A percentile compares a stretch with the other conserved stretches of the same genome.
Conservation (phyloP, 192 early-diverging fungal genomes). For the Dissophora globulifera region DNA sequence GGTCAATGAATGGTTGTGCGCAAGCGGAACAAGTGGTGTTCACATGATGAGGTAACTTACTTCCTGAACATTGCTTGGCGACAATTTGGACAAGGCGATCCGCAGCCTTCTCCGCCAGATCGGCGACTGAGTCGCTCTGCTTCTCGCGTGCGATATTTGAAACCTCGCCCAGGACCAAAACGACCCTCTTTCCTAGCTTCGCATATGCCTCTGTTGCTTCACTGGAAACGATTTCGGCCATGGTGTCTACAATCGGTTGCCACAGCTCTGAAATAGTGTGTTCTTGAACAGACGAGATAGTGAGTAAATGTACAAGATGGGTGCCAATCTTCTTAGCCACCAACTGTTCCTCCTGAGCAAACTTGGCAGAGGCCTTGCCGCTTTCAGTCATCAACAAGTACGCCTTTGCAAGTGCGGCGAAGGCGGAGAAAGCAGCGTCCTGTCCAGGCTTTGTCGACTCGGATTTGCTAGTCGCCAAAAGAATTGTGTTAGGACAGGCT, state of each 20-base stretch:
- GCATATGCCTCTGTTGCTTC: conserved; percentile 28
- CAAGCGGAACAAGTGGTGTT: no score
- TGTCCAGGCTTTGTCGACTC: conserved; percentile 44
- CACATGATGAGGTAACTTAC: conserved; percentile 11
- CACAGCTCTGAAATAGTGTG: conserved; percentile 23
- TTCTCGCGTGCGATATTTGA: conserved; percentile 20
- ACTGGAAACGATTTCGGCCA: conserved; percentile 27
- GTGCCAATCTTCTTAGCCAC: conserved; percentile 25
- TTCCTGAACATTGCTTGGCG: conserved; percentile 39
- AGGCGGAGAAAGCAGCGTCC: conserved; percentile 31
- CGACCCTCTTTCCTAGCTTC: conserved; percentile 32
- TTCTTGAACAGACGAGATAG: conserved; percentile 41
- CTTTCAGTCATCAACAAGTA: conserved; percentile 19
- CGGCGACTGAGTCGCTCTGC: conserved; percentile 8
- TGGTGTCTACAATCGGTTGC: conserved; percentile 21
- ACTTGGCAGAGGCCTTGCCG: conserved; percentile 18
- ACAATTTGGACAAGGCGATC: conserved; percentile 49
- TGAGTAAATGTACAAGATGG: conserved; percentile 34
- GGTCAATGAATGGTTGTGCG: no score
- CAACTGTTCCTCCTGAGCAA: conserved; percentile 31
- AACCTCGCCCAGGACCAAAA: conserved; percentile 22
- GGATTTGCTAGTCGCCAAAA: conserved; percentile 11
- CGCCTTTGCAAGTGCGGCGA: conserved; percentile 12
- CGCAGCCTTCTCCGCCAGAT: conserved; percentile 34
- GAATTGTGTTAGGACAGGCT: not conserved